Evolutionary conservation across 2,329 filamentous ascomycete genomes (phyloP).

Genomic region (Aspergillus tubingensis): DNA sequence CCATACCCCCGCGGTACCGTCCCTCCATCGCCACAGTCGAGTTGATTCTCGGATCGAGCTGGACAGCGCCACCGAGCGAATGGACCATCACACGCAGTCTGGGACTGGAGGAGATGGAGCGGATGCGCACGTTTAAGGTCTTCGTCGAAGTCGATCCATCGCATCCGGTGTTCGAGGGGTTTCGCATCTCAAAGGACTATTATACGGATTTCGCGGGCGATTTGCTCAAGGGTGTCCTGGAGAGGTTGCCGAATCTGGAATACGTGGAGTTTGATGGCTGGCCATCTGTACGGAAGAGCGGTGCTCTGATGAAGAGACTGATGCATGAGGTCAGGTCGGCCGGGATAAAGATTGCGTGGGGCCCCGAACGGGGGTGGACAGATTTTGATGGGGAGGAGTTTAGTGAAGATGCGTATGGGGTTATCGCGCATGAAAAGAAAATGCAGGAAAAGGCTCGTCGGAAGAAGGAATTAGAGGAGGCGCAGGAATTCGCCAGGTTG

Average conservation of each 20-base stretch:
- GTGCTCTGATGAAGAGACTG: constrained; percentile 55
- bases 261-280: constrained; percentile 61
- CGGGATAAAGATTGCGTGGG: constrained; percentile 42
- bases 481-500: neutral
- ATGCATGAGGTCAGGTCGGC: constrained; percentile 36
- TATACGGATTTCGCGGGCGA: constrained; percentile 59
- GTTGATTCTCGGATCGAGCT: constrained; percentile 60
- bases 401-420: constrained; percentile 14
- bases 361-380: constrained; percentile 42
- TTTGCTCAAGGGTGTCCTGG: constrained; percentile 53
- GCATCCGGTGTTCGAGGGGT: constrained; percentile 57
- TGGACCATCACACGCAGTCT: constrained; percentile 55
- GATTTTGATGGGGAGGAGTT: constrained; percentile 31
- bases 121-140: constrained; percentile 54
- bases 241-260: constrained; percentile 49
- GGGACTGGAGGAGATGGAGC: constrained; percentile 52
- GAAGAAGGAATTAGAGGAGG: neutral
- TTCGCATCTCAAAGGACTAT: constrained; percentile 57
- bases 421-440: constrained; percentile 5
- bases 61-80: constrained; percentile 57
- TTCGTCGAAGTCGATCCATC: constrained; percentile 61
- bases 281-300: constrained; percentile 53
- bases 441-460: neutral
- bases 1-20: constrained; percentile 55
- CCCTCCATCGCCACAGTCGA: constrained; percentile 55